Evolutionary conservation across 2,329 filamentous ascomycete species (phyloP), one percentile per base, ranked within the genome.

Genomic region (Ophiostoma tasmaniense): DNA sequence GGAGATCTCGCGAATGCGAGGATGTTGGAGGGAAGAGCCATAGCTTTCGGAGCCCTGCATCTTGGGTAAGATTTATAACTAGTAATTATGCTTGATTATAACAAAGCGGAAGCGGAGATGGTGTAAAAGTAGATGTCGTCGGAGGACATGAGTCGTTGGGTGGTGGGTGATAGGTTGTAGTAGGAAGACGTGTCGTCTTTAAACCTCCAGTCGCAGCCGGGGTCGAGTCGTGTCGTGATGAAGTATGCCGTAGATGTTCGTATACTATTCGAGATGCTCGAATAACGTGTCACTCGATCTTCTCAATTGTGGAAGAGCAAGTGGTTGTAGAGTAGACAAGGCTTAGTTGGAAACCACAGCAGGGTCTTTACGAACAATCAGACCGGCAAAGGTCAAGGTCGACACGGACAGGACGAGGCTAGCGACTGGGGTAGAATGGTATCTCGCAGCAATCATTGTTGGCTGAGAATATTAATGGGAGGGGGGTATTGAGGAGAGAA

Each of bases 371-470:
- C 81, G 77, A 80, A 81, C 77, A 81, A 85, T 81, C 77, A 81
- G 78, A 85, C 84, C 84, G 84, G 61, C 61, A 64, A 37, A 64
- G 33, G 84, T 81, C 77, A 37, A 39, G 70, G 69, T 55, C 68
- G 65, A 70, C 59, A 70, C 67, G 64, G 83, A 86, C 85, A 80
- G 81, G 80, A 81, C 83, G 79, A 81, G 83, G 84, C 85, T 80
- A 84, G 82, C 85, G 85, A 88, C 86, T 88, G 85, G 83, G 81
- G 79, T 80, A 74, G 77, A 78, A 76, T 77, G 74, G 75, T 77
- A 77, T 79, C 78, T 80, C 81, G 79, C 82, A 86, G 86, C 76
- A 84, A 81, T 82, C 86, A 89, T 89, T 75, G 80, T 86, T 79
- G 76, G 76, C 73, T 73, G 68, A 70, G 75, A 72, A 71, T 71